Percentiles rank a stretch among this genome's conserved stretches.
Evolutionary conservation across 1,284 basidiomycete genomes (phyloP).

Genomic region (Sanghuangporus baumii): DNA sequence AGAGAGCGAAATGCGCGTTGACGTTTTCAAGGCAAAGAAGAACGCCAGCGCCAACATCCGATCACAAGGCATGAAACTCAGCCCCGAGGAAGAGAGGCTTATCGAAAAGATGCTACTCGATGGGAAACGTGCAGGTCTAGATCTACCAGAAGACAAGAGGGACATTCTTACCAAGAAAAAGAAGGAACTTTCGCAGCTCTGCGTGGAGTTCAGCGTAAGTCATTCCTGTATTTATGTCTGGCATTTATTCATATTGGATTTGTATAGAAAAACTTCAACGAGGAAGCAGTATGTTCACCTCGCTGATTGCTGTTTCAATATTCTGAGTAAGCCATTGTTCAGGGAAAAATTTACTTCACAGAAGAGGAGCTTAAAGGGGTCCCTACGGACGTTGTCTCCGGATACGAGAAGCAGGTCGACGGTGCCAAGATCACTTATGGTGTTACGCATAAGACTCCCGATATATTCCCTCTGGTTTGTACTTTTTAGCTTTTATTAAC

Average conservation of each 20-base stretch:
- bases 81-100: constrained; percentile 62
- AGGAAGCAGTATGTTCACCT: constrained; percentile 57
- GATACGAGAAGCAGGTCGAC: constrained; percentile 60
- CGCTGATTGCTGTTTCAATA: not conserved
- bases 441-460: constrained; percentile 68
- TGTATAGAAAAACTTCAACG: constrained; percentile 78
- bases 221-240: not conserved
- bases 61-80: constrained; percentile 51
- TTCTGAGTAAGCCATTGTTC: not conserved
- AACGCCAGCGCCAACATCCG: constrained; percentile 64
- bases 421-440: constrained; percentile 55
- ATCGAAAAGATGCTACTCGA: constrained; percentile 76
- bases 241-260: not conserved
- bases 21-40: constrained; percentile 67
- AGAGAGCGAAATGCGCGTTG: constrained; percentile 69
- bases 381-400: constrained; percentile 69
- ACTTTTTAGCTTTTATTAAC: not conserved
- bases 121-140: constrained; percentile 70
- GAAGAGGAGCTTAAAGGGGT: constrained; percentile 73
- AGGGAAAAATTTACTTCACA: constrained; percentile 63
- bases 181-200: constrained; percentile 66
- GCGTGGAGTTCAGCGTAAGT: constrained; percentile 68
- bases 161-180: constrained; percentile 51
- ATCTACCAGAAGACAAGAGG: constrained; percentile 59
- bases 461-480: constrained; percentile 72